Evolutionary conservation across 805 yeast genomes (phyloP).

Genomic region (Myxozyma udenii): DNA sequence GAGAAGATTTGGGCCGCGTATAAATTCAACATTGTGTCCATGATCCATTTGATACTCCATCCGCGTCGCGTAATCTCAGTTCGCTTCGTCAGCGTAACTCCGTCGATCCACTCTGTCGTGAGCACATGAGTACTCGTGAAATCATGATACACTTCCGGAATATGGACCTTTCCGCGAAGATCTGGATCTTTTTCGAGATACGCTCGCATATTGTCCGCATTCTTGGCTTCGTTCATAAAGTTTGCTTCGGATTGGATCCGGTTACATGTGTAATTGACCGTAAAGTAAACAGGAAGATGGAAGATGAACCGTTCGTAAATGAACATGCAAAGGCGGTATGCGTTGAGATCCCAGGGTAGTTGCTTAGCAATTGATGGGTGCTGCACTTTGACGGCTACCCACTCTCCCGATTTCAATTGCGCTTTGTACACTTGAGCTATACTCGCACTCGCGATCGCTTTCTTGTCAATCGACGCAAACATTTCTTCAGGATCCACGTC

Average conservation of each 20-base stretch:
- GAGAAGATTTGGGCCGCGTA: constrained; percentile 59
- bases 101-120: constrained; percentile 75
- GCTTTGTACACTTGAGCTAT: constrained; percentile 70
- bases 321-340: constrained; percentile 52
- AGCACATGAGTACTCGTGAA: constrained; percentile 52
- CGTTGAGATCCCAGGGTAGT: constrained; percentile 56
- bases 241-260: constrained; percentile 61
- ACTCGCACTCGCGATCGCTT: constrained; percentile 71
- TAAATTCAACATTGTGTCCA: constrained; percentile 51
- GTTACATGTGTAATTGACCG: constrained; percentile 55
- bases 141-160: constrained; percentile 54
- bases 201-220: constrained; percentile 45
- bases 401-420: constrained; percentile 45
- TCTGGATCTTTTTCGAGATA: constrained; percentile 46
- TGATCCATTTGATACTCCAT: constrained; percentile 43
- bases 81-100: constrained; percentile 53
- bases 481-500: constrained; percentile 46
- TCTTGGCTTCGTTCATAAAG: constrained; percentile 55
- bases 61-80: constrained; percentile 42
- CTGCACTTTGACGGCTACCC: constrained; percentile 66
- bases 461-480: constrained; percentile 50
- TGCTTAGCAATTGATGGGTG: constrained; percentile 62
- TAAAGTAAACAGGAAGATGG: constrained; percentile 59
- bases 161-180: constrained; percentile 46
- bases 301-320: constrained; percentile 54